These are phyloP conservation scores for Fistulifera pelliculosa DNA, from an alignment of 108 stramenopile species.

Conservation along the genomic window DNA sequence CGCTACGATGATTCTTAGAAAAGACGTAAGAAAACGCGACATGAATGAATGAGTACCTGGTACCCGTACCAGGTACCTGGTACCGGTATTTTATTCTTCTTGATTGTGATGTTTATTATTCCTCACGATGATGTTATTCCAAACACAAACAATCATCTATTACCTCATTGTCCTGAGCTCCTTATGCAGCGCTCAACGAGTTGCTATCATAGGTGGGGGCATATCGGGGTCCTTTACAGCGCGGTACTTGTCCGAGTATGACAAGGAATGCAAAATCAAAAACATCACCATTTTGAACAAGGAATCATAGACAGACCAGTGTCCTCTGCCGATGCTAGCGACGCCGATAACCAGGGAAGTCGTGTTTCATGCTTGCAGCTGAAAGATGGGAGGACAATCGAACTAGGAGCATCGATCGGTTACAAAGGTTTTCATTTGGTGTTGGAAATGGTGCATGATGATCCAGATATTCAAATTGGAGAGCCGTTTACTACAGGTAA, in stretches of 20 bases:
- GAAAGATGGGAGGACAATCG: conserved; percentile 54
- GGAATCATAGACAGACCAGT: conserved; percentile 17
- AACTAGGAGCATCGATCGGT: conserved; percentile 62
- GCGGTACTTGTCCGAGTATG: conserved; percentile 69
- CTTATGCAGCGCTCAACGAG: not conserved
- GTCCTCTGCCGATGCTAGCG: not conserved
- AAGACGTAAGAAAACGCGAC: too few species aligned
- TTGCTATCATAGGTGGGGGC: conserved; percentile 7
- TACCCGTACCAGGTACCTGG: too few species aligned
- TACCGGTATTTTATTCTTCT: too few species aligned
- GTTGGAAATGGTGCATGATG: conserved; percentile 18
- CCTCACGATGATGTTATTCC: too few species aligned
- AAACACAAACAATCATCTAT: too few species aligned
- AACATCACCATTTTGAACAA: conserved; percentile 59
- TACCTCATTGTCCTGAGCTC: too few species aligned
- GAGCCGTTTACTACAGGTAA: conserved; percentile 13
- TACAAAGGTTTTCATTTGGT: conserved; percentile 44
- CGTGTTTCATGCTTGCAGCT: conserved; percentile 38
- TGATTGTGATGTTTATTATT: too few species aligned
- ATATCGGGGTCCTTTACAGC: conserved; percentile 56
- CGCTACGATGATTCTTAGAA: too few species aligned
- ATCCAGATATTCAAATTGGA: conserved; percentile 21
- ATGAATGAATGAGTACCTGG: too few species aligned
- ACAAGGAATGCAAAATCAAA: conserved; percentile 42
- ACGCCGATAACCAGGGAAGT: conserved; percentile 40